A percentile compares a stretch with the other conserved stretches of the same genome.
These are phyloP conservation scores for Przewalskia tangutica DNA, from an alignment of 257 asterid species.

Conservation along the genomic window DNA sequence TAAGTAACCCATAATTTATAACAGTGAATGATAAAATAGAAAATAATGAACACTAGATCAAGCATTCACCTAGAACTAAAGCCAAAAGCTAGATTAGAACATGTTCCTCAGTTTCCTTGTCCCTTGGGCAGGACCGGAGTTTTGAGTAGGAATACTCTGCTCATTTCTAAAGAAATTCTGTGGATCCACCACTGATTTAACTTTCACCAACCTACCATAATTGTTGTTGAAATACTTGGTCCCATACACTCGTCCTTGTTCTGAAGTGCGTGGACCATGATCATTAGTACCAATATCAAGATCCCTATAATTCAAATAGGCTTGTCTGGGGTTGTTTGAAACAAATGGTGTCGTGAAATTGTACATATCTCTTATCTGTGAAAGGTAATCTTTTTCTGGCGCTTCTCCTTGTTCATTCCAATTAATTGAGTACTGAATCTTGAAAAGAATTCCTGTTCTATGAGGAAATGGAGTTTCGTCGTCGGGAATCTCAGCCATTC, in stretches of 20 bases:
- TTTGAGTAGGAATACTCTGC: slow-evolving; percentile 26
- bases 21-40: background rate
- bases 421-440: slow-evolving; percentile 23
- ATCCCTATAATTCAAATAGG: slow-evolving; percentile 39
- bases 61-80: background rate
- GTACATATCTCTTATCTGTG: background rate
- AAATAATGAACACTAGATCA: background rate
- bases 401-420: slow-evolving; percentile 21
- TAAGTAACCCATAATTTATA: no score
- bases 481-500: slow-evolving; percentile 14
- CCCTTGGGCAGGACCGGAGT: slow-evolving; percentile 5
- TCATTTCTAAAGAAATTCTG: slow-evolving; percentile 35
- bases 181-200: slow-evolving; percentile 33
- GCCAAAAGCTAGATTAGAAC: background rate
- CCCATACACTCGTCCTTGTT: slow-evolving; percentile 28
- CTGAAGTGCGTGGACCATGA: slow-evolving; percentile 4
- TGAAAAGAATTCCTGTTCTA: slow-evolving; percentile 25
- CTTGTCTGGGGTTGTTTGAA: slow-evolving; percentile 29
- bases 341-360: slow-evolving; percentile 32
- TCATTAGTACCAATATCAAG: slow-evolving; percentile 28
- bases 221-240: slow-evolving; percentile 30
- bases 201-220: slow-evolving; percentile 31
- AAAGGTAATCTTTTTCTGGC: slow-evolving; percentile 8
- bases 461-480: slow-evolving; percentile 32
- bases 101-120: background rate